phyloP scores from a whole-genome alignment of 2,329 filamentous ascomycete genomes.

The Neopestalotiopsis sp. region DNA sequence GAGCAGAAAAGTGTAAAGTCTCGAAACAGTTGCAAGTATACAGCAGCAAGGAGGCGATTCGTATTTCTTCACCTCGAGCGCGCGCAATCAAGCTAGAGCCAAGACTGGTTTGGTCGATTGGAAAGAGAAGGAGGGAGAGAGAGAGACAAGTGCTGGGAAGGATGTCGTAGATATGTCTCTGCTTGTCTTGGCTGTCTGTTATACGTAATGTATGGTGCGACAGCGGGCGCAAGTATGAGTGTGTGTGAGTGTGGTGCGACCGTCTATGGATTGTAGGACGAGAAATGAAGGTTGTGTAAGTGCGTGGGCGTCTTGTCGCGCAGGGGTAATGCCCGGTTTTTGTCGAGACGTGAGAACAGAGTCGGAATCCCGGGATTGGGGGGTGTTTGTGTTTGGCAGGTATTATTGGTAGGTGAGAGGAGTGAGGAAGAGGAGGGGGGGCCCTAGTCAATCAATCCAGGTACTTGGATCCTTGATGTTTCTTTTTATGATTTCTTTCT shows the following conservation, averaged over 20 bases:
- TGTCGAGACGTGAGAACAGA: background rate
- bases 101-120: too few species aligned
- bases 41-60: too few species aligned
- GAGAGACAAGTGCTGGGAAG: background rate
- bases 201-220: too few species aligned
- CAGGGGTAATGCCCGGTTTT: constrained; percentile 21
- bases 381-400: background rate
- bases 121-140: background rate
- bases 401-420: background rate
- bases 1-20: too few species aligned
- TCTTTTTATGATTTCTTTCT: too few species aligned
- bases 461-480: too few species aligned
- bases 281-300: too few species aligned
- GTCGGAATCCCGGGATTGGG: background rate
- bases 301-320: background rate
- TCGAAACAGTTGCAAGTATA: background rate
- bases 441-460: too few species aligned
- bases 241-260: background rate
- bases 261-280: background rate
- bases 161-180: background rate
- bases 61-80: too few species aligned
- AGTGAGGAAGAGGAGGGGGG: too few species aligned
- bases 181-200: background rate
- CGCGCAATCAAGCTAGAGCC: too few species aligned
- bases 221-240: background rate